These are phyloP conservation scores for Zymoseptoria crescenta DNA, from an alignment of 2,329 filamentous ascomycete species.

Conservation along the genomic window DNA sequence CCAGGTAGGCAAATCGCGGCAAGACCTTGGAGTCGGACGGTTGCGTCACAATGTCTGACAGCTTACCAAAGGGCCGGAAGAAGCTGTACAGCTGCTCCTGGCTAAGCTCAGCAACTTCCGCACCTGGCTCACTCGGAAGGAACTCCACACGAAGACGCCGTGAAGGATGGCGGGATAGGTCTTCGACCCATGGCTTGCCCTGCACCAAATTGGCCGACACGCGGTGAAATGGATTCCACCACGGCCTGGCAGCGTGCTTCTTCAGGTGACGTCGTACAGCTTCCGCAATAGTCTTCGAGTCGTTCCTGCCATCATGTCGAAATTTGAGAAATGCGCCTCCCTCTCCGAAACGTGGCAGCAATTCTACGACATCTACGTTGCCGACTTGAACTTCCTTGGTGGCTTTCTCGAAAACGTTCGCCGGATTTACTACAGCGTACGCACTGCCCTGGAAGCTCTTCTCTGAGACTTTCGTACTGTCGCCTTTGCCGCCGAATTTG, in stretches of 20 bases:
- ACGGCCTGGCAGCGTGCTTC: constrained; percentile 68
- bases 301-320: constrained; percentile 43
- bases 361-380: constrained; percentile 63
- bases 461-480: constrained; percentile 3
- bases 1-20: constrained; percentile 71
- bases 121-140: constrained; percentile 62
- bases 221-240: constrained; percentile 75
- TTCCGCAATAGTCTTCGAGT: constrained; percentile 51
- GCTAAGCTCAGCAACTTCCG: constrained; percentile 65
- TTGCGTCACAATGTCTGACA: constrained; percentile 75
- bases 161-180: constrained; percentile 75
- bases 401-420: constrained; percentile 44
- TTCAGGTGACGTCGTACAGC: constrained; percentile 56
- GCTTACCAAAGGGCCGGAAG: constrained; percentile 84
- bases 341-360: constrained; percentile 79
- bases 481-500: constrained; percentile 25
- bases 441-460: constrained; percentile 8
- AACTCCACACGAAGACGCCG: constrained; percentile 76
- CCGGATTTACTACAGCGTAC: constrained; percentile 47
- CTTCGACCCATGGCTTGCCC: constrained; percentile 89
- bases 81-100: constrained; percentile 82
- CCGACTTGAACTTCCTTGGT: constrained; percentile 21
- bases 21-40: constrained; percentile 77
- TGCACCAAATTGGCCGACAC: constrained; percentile 67
- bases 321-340: constrained; percentile 93